A percentile compares a stretch with the other conserved stretches of the same genome.
These are phyloP conservation scores for Kurtzmaniella quercitrusa DNA, from an alignment of 1,139 yeast genomes.

Conservation along the genomic window DNA sequence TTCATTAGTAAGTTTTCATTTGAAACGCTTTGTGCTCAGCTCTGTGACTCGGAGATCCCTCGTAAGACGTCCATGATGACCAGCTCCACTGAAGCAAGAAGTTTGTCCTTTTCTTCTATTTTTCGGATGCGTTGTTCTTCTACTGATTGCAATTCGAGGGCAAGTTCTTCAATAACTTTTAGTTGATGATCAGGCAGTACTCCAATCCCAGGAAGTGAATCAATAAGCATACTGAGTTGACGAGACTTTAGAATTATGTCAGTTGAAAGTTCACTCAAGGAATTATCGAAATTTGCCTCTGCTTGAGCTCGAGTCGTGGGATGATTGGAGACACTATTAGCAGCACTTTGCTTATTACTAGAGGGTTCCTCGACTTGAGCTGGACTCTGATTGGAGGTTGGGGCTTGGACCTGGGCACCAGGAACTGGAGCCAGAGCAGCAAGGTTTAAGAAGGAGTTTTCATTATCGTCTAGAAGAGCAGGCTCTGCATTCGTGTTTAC, in stretches of 20 bases:
- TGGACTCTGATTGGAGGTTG: constrained; percentile 27
- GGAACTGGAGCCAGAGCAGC: constrained; percentile 47
- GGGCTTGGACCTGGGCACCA: constrained; percentile 35
- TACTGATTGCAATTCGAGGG: constrained; percentile 56
- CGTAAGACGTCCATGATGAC: constrained; percentile 60
- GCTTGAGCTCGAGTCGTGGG: constrained; percentile 14
- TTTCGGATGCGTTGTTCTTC: constrained; percentile 59
- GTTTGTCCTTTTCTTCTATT: constrained; percentile 59
- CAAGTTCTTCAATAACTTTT: constrained; percentile 57
- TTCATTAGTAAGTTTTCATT: too few relatives aligned
- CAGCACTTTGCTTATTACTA: constrained; percentile 17
- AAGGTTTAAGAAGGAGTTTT: constrained; percentile 33
- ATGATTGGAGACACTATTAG: constrained; percentile 15
- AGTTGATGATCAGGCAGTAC: constrained; percentile 76
- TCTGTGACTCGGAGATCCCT: constrained; percentile 42
- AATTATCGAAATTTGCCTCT: constrained; percentile 41
- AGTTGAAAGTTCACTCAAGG: constrained; percentile 69
- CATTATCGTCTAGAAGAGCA: constrained; percentile 36
- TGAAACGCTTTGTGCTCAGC: too few relatives aligned
- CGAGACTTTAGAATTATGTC: constrained; percentile 83
- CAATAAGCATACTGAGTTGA: constrained; percentile 82
- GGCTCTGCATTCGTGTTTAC: constrained; percentile 53
- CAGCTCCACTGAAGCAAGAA: constrained; percentile 63
- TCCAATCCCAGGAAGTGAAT: constrained; percentile 90
- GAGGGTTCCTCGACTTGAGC: constrained; percentile 26